Evolutionary conservation across 2,329 filamentous ascomycete species (phyloP), one percentile per base, ranked within the genome.

Genomic region (Aspergillus sp.): DNA sequence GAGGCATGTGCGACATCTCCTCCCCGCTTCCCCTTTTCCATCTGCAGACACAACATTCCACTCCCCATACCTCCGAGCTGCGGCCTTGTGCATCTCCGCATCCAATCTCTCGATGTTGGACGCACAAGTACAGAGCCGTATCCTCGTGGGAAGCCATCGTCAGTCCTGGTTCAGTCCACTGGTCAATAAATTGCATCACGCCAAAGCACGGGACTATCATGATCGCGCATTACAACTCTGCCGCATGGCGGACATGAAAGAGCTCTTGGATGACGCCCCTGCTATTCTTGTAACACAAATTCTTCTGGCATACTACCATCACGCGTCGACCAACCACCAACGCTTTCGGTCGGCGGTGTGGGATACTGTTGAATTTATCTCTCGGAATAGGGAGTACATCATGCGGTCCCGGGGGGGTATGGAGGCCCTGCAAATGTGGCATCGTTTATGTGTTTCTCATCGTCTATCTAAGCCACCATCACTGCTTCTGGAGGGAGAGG

Each of bases 351-450:
- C 58, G 5, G 63, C 63, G 0, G 63, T 64, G 1, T 50, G 41
- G 44, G 58, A 64, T 10, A 49, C 63, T 5, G 56, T 64, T 11
- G 58, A 39, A 1, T 64, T 64, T 7, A 56, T 63, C 6, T 13
- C 56, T 2, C 54, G 21, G 5, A 53, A 61, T 23, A 36, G 49
- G 11, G 50, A 50, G 8, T 23, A 2, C 6, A 49, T 64, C 3
- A 32, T 38, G 1, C 15, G 32, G n/a, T 61, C 60, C 2, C 1
- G 15, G 1, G 25, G 47, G 3, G 64, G 62, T 1, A 3, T 10
- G 2, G 36, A 42, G 11, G 55, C 63, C 1, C 47, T 69, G 23
- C 67, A 69, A 57, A 51, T 69, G 58, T 69, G 67, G 67, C 62
- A 68, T 38, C 66, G 67, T 21, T 56, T 69, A 2, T 68, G 60